Conservation (phyloP, 148 eudicot genomes). For the Fagopyrum homotropicum region DNA sequence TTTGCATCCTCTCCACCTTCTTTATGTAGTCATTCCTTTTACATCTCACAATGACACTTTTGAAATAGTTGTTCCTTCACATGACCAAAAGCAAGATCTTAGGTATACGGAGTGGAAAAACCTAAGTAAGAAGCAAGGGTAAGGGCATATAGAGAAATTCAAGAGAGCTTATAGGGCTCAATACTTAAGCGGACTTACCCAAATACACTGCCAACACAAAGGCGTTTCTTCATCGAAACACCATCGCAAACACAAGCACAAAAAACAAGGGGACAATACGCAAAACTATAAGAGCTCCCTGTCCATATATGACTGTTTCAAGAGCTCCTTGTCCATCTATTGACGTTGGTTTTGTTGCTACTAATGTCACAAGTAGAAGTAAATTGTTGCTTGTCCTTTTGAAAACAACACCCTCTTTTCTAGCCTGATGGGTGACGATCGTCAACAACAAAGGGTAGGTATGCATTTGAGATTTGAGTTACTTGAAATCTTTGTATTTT, state of each 20-base stretch:
- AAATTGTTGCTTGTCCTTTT: background rate
- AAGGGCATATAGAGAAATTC: constrained; percentile 61
- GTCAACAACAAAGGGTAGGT: constrained; percentile 11
- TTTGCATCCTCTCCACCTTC: constrained; percentile 75
- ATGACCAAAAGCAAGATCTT: no score
- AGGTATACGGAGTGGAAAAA: constrained; percentile 12
- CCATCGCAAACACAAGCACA: constrained; percentile 19
- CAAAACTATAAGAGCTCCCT: constrained; percentile 30
- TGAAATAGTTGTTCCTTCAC: no score
- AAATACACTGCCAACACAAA: constrained; percentile 60
- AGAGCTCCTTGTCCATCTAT: no score
- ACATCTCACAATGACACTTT: no score
- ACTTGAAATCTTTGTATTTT: background rate
- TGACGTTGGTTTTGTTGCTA: background rate
- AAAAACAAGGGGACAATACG: constrained; percentile 44
- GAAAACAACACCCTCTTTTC: background rate
- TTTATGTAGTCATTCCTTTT: constrained; percentile 42
- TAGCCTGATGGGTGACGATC: constrained; percentile 5
- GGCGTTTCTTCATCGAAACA: constrained; percentile 39
- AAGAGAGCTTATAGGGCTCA: constrained; percentile 76
- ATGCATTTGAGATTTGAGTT: background rate
- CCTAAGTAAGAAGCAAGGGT: background rate
- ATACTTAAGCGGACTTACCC: constrained; percentile 82
- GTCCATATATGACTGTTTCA: constrained; percentile 87
- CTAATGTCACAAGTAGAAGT: constrained; percentile 10